Conservation (phyloP, 179 eudicot genomes). For the Nepenthes alata region DNA sequence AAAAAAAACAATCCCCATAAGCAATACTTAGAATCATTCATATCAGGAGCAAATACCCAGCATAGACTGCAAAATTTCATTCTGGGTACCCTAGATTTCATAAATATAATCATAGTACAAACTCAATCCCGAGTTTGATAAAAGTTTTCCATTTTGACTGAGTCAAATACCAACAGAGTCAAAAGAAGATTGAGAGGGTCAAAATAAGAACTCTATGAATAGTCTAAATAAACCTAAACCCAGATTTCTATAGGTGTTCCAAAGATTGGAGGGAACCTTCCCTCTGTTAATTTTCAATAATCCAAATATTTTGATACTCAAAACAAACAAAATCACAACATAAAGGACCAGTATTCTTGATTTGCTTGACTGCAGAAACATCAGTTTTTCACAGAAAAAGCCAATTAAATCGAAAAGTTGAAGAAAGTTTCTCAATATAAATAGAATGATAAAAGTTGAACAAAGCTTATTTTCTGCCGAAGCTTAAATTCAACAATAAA, state of each 20-base stretch:
- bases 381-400: background rate
- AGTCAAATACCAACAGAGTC: slow-evolving; percentile 14
- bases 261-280: slow-evolving; percentile 16
- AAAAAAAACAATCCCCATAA: too few species aligned
- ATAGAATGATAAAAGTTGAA: background rate
- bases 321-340: slow-evolving; percentile 10
- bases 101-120: slow-evolving; percentile 1
- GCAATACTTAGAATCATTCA: background rate
- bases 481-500: slow-evolving; percentile 9
- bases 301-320: slow-evolving; percentile 4
- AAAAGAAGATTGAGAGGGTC: slow-evolving; percentile 5
- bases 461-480: background rate
- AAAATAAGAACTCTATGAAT: slow-evolving; percentile 11
- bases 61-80: slow-evolving; percentile 1
- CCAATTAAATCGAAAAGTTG: background rate
- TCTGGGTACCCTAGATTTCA: background rate
- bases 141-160: slow-evolving; percentile 6
- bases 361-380: slow-evolving; percentile 1
- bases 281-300: slow-evolving; percentile 15
- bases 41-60: background rate
- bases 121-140: background rate
- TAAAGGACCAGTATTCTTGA: slow-evolving; percentile 16
- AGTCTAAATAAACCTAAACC: slow-evolving; percentile 4
- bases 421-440: background rate
- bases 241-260: slow-evolving; percentile 11